Conservation (phyloP, 2,329 filamentous ascomycete genomes). For the Nemania sp. region DNA sequence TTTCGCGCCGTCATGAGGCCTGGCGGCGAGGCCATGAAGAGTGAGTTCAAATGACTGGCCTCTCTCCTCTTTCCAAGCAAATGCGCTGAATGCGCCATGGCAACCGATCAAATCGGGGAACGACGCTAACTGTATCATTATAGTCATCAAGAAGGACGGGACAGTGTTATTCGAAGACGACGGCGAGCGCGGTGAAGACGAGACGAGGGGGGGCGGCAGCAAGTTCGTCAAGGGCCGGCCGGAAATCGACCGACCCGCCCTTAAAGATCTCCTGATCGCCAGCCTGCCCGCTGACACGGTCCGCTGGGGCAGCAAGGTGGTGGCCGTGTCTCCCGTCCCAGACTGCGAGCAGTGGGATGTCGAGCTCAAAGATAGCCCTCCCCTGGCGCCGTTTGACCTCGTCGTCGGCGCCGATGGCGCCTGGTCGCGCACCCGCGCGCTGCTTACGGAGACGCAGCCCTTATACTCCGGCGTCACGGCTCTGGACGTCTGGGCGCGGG, state of each 20-base stretch:
- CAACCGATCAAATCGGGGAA: not conserved
- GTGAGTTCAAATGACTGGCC: not conserved
- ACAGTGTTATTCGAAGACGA: conserved; percentile 32
- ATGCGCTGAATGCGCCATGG: too few relatives aligned
- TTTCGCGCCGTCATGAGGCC: conserved; percentile 33
- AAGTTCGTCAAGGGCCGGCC: conserved; percentile 29
- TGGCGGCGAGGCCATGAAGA: conserved; percentile 31
- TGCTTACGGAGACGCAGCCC: conserved; percentile 41
- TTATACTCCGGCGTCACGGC: conserved; percentile 46
- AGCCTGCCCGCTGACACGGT: conserved; percentile 20
- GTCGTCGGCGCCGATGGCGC: conserved; percentile 47
- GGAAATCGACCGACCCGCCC: conserved; percentile 34
- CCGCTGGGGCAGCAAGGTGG: conserved; percentile 31
- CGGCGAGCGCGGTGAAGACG: conserved; percentile 5
- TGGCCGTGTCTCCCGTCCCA: conserved; percentile 7
- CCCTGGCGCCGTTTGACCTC: conserved; percentile 37
- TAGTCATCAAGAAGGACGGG: conserved; percentile 35
- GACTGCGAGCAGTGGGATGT: conserved; percentile 12
- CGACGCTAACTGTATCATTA: not conserved
- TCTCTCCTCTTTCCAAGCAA: too few relatives aligned
- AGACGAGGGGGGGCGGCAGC: not conserved
- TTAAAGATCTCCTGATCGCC: conserved; percentile 33
- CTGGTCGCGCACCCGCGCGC: conserved; percentile 42
- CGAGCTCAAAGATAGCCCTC: conserved; percentile 10
- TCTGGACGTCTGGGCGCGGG: conserved; percentile 42